Base-by-base conservation (phyloP, 148 eudicot genomes). In the Diospyros kaki region DNA sequence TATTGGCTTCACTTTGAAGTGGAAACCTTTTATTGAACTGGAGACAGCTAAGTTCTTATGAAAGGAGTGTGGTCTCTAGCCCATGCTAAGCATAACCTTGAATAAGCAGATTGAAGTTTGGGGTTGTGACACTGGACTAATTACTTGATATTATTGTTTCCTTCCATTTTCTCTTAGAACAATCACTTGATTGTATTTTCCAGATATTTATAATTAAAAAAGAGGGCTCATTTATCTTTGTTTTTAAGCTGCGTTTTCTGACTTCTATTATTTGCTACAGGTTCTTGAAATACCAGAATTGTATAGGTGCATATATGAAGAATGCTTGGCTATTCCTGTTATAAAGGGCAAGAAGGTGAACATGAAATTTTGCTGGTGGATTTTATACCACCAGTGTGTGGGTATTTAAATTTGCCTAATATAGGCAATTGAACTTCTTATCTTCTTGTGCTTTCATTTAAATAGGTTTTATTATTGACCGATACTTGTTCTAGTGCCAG, bases 301-400 rank as follows among this genome's bases (percentile, higher is more conserved):
- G 10, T 94, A 94, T 77, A 87, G 97, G 63, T 86, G 83, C 41
- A 83, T 94, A 69, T 94, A 94, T 79, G 98, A 94, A 84, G 98
- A 94, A 6, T 91, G 77, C 79, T 77, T 94, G 82, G 97, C 98
- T 73, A 90, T 94, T 73, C 98, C 98, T 14, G 93, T 94, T 54
- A 67, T 91, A 48, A 91, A 91, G 81, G 98, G 98, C 4, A 91
- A 90, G 81, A 94, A 74, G 91, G 98, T 71, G 97, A 94, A 74
- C 69, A 85, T 75, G 97, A 94, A 94, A 94, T 78, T 94, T 94
- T 84, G 98, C 98, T 69, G 98, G 98, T 76, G 98, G 98, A 44
- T 88, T 88, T 67, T 94, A 94, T 67, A 94, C 98, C 3, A 91
- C 95, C n/a, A 92, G 90, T 80, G 94, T 90, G 58, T 91, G 88